These are phyloP conservation scores for Botryotinia convoluta DNA, from an alignment of 2,329 filamentous ascomycete genomes.

Conservation along the genomic window DNA sequence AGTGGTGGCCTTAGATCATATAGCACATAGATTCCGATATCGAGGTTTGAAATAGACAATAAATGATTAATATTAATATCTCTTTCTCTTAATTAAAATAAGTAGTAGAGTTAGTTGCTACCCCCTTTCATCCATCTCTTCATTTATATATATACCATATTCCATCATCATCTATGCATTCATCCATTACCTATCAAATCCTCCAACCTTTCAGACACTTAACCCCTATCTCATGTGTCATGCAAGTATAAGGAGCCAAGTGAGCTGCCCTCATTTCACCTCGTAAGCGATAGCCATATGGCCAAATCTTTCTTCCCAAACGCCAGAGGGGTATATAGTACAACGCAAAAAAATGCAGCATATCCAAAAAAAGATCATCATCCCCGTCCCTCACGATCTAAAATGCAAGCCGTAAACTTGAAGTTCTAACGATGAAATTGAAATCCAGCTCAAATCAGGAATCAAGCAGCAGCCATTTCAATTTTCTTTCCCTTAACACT, in stretches of 20 bases:
- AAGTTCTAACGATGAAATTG: neutral
- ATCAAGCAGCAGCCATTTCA: slow-evolving; percentile 34
- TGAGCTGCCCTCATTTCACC: neutral
- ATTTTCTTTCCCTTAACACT: slow-evolving; percentile 48
- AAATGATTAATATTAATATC: neutral
- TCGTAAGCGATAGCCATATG: neutral
- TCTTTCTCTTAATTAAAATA: neutral
- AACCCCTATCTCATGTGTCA: neutral
- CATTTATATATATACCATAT: neutral
- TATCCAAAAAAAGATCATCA: neutral
- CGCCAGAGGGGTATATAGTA: slow-evolving; percentile 10
- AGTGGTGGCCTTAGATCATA: neutral
- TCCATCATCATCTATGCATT: neutral
- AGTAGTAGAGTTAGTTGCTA: neutral
- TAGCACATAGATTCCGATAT: no score
- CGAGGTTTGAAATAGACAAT: neutral
- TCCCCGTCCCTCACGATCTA: neutral
- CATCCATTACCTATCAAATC: neutral
- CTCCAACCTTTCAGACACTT: neutral
- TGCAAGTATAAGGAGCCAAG: neutral
- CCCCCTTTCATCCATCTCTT: neutral
- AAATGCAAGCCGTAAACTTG: neutral
- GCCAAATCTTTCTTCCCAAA: neutral
- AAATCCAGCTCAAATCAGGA: neutral
- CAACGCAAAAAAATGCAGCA: neutral